Conservation (phyloP, 2,329 filamentous ascomycete species). For the Hypoxylon sp. region DNA sequence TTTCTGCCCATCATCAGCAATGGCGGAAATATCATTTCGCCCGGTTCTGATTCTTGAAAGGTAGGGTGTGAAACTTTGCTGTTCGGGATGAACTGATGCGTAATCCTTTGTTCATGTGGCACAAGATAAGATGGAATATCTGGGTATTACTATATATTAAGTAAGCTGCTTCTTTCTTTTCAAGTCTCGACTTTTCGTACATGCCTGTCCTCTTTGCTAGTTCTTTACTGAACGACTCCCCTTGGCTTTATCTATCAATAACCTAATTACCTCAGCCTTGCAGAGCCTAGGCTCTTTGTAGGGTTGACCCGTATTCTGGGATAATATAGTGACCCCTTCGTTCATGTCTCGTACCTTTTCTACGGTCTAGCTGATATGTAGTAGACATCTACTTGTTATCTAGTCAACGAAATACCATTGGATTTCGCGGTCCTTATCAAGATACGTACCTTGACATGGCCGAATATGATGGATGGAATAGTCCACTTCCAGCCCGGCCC, state of each 20-base stretch:
- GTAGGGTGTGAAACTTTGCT: background rate
- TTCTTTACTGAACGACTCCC: background rate
- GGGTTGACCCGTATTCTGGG: constrained; percentile 1
- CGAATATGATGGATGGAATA: constrained; percentile 12
- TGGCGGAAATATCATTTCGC: constrained; percentile 9
- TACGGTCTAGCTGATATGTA: background rate
- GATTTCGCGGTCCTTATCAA: constrained; percentile 2
- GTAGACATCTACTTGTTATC: background rate
- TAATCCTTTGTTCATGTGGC: constrained; percentile 3
- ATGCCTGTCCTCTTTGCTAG: background rate
- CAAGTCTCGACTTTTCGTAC: background rate
- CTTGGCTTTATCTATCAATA: background rate
- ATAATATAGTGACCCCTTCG: background rate
- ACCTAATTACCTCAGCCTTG: background rate
- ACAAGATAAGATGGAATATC: constrained; percentile 3
- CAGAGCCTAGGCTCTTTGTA: constrained; percentile 7
- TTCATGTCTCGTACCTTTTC: constrained; percentile 9
- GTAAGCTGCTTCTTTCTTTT: constrained; percentile 8
- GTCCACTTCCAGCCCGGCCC: constrained; percentile 5
- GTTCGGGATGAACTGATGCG: constrained; percentile 1
- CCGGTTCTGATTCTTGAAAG: constrained; percentile 1
- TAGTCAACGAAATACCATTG: background rate
- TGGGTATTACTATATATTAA: constrained; percentile 1
- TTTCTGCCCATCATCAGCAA: constrained; percentile 6
- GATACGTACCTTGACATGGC: constrained; percentile 26